These are phyloP conservation scores for Vicia villosa DNA, from an alignment of 306 rosid species.

Conservation along the genomic window DNA sequence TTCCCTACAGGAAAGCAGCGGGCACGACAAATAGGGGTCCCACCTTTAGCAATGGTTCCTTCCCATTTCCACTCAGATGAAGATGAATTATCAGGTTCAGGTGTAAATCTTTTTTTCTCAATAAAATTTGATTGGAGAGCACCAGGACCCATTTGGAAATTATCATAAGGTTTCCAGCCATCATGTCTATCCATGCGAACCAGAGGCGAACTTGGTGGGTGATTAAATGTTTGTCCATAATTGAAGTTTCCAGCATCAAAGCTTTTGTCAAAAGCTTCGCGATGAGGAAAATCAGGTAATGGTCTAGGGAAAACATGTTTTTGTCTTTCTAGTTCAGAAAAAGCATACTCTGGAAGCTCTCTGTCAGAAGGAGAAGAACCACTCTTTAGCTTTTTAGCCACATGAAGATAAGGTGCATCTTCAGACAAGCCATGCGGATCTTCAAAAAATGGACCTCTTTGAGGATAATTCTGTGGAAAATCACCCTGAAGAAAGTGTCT, in stretches of 20 bases:
- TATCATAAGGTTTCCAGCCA: constrained; percentile 69
- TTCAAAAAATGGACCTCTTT: constrained; percentile 56
- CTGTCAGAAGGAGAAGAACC: constrained; percentile 56
- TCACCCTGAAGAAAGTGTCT: constrained; percentile 50
- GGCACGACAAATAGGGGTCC: constrained; percentile 94
- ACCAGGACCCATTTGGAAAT: constrained; percentile 53
- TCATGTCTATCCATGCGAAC: constrained; percentile 61
- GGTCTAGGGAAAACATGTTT: constrained; percentile 52
- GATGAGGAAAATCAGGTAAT: constrained; percentile 53
- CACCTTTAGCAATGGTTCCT: constrained; percentile 98
- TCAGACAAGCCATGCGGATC: constrained; percentile 68
- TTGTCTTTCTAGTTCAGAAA: constrained; percentile 65
- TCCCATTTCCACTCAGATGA: constrained; percentile 93
- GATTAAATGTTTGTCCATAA: constrained; percentile 61
- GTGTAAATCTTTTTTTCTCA: constrained; percentile 65
- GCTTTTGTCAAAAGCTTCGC: constrained; percentile 51
- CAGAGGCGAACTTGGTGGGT: constrained; percentile 44
- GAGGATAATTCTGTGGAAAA: constrained; percentile 56
- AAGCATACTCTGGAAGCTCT: constrained; percentile 85
- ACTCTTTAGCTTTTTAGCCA: constrained; percentile 68
- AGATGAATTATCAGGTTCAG: constrained; percentile 68
- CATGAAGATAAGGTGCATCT: constrained; percentile 54
- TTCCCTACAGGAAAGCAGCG: constrained; percentile 98
- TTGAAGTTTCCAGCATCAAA: constrained; percentile 56
- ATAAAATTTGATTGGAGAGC: constrained; percentile 50